Evolutionary conservation across 2,329 filamentous ascomycete species (phyloP), one percentile per base, ranked within the genome.

Genomic region (Arthrobotrys musiformis): DNA sequence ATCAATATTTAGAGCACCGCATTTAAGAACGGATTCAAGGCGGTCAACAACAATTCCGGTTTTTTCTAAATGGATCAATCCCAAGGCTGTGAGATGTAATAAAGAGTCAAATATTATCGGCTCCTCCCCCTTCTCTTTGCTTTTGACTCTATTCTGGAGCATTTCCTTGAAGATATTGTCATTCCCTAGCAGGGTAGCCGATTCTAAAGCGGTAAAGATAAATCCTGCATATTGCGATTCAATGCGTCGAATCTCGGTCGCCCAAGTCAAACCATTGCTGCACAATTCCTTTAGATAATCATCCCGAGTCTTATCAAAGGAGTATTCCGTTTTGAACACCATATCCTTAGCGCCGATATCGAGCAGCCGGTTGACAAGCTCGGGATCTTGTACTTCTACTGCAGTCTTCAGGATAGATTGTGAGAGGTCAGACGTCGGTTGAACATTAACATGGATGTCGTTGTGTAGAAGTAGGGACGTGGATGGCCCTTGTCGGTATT

Each of bases 321-420:
- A n/a, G n/a, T n/a, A 4, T 26, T 40, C 61, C 66, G 0, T 52
- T n/a, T n/a, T 24, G 24, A 70, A 70, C 11, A 70, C 66, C 19
- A 61, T 61, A 26, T 70, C 66, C 8, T 42, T 15, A n/a, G 66
- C 66, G 17, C 66, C 54, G 17, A 48, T 24, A 11, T 26, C 17
- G 8, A 70, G 17, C 30, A 61, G 30, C 6, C 37, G 40, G 13
- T 48, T 30, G 11, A 70, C 66, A 37, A 70, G 26, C 4, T 61
- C 54, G 28, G 42, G 13, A 19, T 70, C 66, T 19, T 61, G 66
- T 26, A 70, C 66, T 24, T 70, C 52, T 15, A 70, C 66, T n/a
- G 66, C 66, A 4, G 66, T 70, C 17, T 61, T 70, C 6, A 70
- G 30, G 11, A 70, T 7, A 17, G 52, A 50, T 42, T 70, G 66